phyloP scores from a whole-genome alignment of 331 rosid genomes.

The Rosa hybrid region DNA sequence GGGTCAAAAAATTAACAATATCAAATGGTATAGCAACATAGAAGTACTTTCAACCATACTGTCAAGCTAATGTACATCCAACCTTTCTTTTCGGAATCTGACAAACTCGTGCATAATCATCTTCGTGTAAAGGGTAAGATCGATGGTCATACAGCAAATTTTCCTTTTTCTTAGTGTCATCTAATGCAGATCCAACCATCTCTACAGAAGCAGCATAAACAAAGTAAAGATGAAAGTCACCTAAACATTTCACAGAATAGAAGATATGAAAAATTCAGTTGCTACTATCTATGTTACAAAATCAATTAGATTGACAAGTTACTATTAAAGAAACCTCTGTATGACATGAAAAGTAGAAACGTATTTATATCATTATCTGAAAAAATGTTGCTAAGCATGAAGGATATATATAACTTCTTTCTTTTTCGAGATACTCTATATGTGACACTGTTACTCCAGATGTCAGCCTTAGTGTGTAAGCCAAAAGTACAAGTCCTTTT shows the following conservation, averaged over 20 bases:
- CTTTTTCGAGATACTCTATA: not conserved
- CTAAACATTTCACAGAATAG: not conserved
- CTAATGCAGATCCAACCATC: conserved; percentile 58
- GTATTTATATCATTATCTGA: not conserved
- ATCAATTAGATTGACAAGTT: not conserved
- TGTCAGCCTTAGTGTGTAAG: not conserved
- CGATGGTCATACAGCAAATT: conserved; percentile 69
- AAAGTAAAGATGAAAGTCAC: not conserved
- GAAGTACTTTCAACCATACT: conserved; percentile 6
- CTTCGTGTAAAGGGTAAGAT: conserved; percentile 52
- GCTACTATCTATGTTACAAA: not conserved
- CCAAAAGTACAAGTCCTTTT: not conserved
- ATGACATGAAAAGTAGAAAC: not conserved
- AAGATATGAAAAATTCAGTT: not conserved
- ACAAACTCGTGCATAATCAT: conserved; percentile 75
- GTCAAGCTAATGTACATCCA: conserved; percentile 16
- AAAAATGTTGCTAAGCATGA: not conserved
- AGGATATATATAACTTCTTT: not conserved
- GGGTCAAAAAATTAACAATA: conserved; percentile 18
- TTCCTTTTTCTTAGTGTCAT: conserved; percentile 26
- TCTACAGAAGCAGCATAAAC: conserved; percentile 46
- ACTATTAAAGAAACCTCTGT: not conserved
- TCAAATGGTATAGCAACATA: not conserved
- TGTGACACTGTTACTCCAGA: not conserved
- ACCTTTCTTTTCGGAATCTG: conserved; percentile 97